Conservation (phyloP, 208 protist genomes). For the Crithidia fasciculata region DNA sequence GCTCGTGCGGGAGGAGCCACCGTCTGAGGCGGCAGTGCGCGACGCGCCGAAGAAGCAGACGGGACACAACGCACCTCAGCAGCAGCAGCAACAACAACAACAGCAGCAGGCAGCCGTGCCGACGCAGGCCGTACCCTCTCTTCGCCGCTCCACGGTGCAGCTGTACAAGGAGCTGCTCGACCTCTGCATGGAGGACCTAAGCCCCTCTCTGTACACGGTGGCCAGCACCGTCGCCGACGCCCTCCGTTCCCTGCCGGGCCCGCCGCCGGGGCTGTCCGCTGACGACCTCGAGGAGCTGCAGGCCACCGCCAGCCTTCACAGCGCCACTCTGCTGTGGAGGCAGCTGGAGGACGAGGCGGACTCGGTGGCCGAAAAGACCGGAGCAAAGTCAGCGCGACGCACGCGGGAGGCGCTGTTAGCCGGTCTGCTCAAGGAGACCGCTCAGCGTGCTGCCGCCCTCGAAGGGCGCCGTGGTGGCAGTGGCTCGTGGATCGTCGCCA, state of each 20-base stretch:
- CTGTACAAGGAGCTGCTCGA: conserved; percentile 72
- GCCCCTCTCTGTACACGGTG: conserved; percentile 56
- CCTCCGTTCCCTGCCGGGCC: conserved; percentile 46
- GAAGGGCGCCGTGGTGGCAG: conserved; percentile 21
- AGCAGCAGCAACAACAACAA: background rate
- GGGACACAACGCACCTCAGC: background rate
- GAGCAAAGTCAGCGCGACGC: background rate
- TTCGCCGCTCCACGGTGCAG: conserved; percentile 46
- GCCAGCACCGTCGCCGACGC: conserved; percentile 56
- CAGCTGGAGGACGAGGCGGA: conserved; percentile 34
- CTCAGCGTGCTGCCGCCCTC: conserved; percentile 14
- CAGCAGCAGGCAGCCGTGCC: background rate
- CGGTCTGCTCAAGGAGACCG: conserved; percentile 25
- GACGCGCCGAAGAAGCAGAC: background rate
- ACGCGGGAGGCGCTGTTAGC: conserved; percentile 16
- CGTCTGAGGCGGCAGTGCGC: background rate
- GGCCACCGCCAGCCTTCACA: conserved; percentile 34
- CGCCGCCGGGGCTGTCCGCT: background rate
- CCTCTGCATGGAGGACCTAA: conserved; percentile 61
- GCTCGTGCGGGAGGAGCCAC: conserved; percentile 13
- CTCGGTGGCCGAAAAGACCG: background rate
- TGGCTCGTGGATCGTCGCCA: conserved; percentile 63
- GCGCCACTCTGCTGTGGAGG: conserved; percentile 27
- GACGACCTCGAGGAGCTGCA: conserved; percentile 29
- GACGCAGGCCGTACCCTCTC: background rate